phyloP scores from a whole-genome alignment of 2,329 filamentous ascomycete species.

The Phaeosphaeriaceae sp. region DNA sequence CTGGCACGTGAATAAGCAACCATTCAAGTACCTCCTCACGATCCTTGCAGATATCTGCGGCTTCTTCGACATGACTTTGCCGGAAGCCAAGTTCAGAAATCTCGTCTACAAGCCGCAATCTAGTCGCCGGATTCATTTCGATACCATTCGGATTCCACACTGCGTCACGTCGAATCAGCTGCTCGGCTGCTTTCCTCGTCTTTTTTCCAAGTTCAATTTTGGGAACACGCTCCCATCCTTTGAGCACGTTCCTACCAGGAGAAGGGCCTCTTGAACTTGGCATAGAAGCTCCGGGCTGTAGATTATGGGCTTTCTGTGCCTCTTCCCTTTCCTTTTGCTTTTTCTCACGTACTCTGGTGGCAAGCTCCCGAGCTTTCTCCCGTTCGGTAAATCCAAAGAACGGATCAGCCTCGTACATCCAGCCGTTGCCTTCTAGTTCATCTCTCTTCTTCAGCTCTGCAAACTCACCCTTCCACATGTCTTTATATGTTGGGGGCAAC shows the following conservation, averaged over 20 bases:
- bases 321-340: conserved; percentile 60
- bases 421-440: conserved; percentile 74
- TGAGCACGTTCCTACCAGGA: conserved; percentile 58
- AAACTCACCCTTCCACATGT: conserved; percentile 90
- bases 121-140: conserved; percentile 65
- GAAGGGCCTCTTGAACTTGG: conserved; percentile 34
- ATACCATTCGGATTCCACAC: conserved; percentile 87
- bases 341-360: conserved; percentile 81
- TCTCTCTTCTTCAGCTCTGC: conserved; percentile 81
- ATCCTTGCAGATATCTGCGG: conserved; percentile 85
- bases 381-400: conserved; percentile 81
- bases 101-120: conserved; percentile 70
- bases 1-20: conserved; percentile 94
- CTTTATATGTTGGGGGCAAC: conserved; percentile 86
- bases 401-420: conserved; percentile 96
- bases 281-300: conserved; percentile 41
- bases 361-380: conserved; percentile 75
- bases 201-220: conserved; percentile 92
- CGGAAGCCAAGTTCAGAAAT: conserved; percentile 83
- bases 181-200: conserved; percentile 79
- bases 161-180: conserved; percentile 75
- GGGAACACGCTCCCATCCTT: conserved; percentile 82
- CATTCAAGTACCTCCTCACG: conserved; percentile 92
- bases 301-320: conserved; percentile 67
- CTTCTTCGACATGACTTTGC: conserved; percentile 87